A percentile compares a stretch with the other conserved stretches of the same genome.
Conservation (phyloP, 805 yeast species). For the Zygotorulaspora chibaensis region DNA sequence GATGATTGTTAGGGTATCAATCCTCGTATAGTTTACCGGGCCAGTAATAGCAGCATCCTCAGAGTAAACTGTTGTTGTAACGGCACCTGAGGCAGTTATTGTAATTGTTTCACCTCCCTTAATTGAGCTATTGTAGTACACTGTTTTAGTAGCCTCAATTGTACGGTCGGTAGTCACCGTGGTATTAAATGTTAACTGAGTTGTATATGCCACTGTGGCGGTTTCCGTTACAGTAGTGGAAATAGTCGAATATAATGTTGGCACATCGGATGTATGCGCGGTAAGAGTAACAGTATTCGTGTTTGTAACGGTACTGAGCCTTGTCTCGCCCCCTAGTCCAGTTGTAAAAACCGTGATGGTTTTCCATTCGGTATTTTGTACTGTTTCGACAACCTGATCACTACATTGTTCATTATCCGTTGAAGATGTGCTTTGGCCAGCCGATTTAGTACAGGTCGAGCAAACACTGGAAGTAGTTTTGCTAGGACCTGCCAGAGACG, state of each 20-base stretch:
- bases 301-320: not conserved
- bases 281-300: not conserved
- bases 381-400: not conserved
- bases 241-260: not conserved
- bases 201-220: not conserved
- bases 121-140: not conserved
- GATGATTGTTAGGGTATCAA: not conserved
- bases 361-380: not conserved
- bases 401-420: not conserved
- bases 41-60: not conserved
- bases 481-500: not conserved
- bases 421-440: not conserved
- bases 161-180: not conserved
- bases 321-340: not conserved
- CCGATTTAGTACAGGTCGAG: not conserved
- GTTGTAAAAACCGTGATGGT: not conserved
- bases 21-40: not conserved
- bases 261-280: not conserved
- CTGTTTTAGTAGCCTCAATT: not conserved
- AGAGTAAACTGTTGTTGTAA: not conserved
- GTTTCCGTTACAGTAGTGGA: conserved; percentile 2
- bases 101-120: not conserved
- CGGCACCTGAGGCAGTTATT: not conserved
- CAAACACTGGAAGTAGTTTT: not conserved
- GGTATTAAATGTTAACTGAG: not conserved